Conservation (phyloP, 2,329 filamentous ascomycete species). For the Phialemonium atrogriseum region DNA sequence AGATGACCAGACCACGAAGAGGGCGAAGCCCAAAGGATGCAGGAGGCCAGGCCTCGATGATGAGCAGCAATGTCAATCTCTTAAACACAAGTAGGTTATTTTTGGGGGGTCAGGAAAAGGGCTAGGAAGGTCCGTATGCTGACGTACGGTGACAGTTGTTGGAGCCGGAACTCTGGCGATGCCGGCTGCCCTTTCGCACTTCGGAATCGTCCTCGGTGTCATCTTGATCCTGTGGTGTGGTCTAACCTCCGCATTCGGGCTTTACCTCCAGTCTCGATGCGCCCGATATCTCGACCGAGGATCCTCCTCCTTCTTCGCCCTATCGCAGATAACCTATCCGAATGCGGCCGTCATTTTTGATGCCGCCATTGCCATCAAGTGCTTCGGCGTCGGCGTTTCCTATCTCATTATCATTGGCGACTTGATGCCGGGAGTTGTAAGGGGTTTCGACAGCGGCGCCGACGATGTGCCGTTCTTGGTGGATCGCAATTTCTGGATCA, state of each 20-base stretch:
- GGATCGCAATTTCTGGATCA: conserved; percentile 95
- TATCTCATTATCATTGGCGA: conserved; percentile 99
- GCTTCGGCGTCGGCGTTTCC: conserved; percentile 93
- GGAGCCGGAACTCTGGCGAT: conserved; percentile 90
- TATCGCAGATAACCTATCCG: conserved; percentile 94
- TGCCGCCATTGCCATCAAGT: conserved; percentile 92
- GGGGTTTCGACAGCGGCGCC: conserved; percentile 63
- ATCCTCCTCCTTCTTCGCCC: conserved; percentile 85
- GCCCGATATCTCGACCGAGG: conserved; percentile 88
- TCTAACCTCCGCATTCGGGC: conserved; percentile 77
- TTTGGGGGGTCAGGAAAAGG: neutral
- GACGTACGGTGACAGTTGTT: conserved; percentile 52
- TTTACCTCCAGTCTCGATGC: conserved; percentile 91
- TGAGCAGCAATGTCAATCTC: conserved; percentile 89
- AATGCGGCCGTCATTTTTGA: conserved; percentile 95
- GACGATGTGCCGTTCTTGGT: conserved; percentile 65
- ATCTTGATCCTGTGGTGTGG: conserved; percentile 89
- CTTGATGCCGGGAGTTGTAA: conserved; percentile 89
- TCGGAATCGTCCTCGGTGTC: conserved; percentile 81
- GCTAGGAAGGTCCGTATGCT: conserved; percentile 6
- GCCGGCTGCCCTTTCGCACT: conserved; percentile 92
- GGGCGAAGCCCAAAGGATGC: conserved; percentile 61
- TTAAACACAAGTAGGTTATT: conserved; percentile 76
- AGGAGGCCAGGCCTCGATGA: conserved; percentile 77
- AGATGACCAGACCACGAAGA: conserved; percentile 46